phyloP scores from a whole-genome alignment of 2,329 filamentous ascomycete species.

The Paraphaeosphaeria minitans region DNA sequence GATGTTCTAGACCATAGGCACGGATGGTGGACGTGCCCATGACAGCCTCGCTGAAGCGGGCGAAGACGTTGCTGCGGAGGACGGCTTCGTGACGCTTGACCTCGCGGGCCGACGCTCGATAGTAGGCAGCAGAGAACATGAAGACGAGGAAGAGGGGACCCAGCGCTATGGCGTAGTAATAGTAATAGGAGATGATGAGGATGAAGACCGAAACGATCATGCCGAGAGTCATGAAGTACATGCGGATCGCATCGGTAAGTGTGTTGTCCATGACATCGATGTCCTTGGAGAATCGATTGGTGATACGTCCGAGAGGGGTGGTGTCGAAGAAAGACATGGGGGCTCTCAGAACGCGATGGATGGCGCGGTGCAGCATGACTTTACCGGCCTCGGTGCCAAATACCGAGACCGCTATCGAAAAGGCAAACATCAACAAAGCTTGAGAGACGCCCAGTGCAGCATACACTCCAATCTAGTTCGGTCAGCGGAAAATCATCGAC shows the following conservation, averaged over 20 bases:
- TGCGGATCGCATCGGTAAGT: conserved; percentile 84
- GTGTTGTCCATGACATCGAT: conserved; percentile 97
- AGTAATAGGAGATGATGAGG: conserved; percentile 92
- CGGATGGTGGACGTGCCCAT: conserved; percentile 83
- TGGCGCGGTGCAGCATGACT: conserved; percentile 78
- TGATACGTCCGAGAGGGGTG: conserved; percentile 91
- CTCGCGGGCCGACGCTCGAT: conserved; percentile 87
- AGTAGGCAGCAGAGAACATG: conserved; percentile 82
- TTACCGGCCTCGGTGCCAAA: conserved; percentile 83
- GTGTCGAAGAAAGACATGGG: conserved; percentile 95
- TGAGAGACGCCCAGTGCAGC: conserved; percentile 74
- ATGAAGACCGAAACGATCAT: conserved; percentile 82
- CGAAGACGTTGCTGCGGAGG: conserved; percentile 84
- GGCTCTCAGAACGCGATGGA: conserved; percentile 72
- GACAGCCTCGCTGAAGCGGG: conserved; percentile 88
- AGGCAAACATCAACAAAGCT: conserved; percentile 76
- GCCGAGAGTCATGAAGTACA: conserved; percentile 85
- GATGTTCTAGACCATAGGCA: conserved; percentile 80
- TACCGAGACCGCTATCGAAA: conserved; percentile 77
- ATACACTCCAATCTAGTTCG: conserved; percentile 64
- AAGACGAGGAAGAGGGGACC: conserved; percentile 76
- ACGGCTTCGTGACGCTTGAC: conserved; percentile 94
- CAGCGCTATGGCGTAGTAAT: conserved; percentile 79
- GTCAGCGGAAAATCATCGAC: conserved; percentile 26
- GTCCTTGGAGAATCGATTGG: conserved; percentile 93